Evolutionary conservation across 2,329 filamentous ascomycete genomes (phyloP).

Genomic region (Penicillium sclerotigenum): DNA sequence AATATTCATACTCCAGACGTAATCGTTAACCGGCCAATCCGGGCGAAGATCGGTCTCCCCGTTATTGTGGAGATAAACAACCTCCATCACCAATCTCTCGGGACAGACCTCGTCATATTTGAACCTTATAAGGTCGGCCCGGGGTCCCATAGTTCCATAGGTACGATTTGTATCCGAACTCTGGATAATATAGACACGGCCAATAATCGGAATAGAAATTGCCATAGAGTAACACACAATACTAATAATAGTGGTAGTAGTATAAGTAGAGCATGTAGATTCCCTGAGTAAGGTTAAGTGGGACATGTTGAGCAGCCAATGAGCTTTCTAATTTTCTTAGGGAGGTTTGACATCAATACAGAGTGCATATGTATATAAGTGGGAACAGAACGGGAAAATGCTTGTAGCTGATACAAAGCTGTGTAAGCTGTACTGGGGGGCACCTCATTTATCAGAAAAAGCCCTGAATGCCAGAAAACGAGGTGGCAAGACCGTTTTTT

Average conservation of each 20-base stretch:
- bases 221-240: background rate
- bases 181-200: background rate
- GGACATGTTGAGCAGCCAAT: background rate
- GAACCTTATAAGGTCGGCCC: background rate
- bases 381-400: background rate
- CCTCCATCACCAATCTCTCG: background rate
- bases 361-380: background rate
- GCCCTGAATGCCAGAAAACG: background rate
- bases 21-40: background rate
- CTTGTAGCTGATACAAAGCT: background rate
- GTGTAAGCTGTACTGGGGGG: conserved; percentile 3
- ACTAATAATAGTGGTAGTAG: too few relatives aligned
- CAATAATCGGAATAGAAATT: background rate
- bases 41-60: background rate
- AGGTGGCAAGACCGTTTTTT: conserved; percentile 7
- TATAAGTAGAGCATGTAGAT: too few relatives aligned
- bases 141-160: background rate
- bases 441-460: background rate
- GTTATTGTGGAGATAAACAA: background rate
- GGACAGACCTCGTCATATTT: background rate
- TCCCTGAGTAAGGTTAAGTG: background rate
- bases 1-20: background rate
- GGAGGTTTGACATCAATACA: background rate
- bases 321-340: background rate
- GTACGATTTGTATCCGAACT: background rate